phyloP scores from a whole-genome alignment of 495 filamentous ascomycete species.

The Aspergillus biplanus region DNA sequence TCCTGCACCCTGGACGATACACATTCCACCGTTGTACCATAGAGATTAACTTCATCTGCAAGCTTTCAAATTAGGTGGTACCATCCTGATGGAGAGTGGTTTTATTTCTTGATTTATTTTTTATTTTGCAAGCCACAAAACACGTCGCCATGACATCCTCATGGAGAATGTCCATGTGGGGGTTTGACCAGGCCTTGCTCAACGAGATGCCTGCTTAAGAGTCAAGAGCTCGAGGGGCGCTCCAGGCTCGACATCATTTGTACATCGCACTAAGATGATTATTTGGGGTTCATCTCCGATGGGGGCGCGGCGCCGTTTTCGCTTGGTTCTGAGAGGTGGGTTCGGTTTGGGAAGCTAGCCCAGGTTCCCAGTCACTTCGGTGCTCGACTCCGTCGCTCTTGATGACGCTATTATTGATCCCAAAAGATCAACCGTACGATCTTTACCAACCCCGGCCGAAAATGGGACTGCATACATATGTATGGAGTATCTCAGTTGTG shows the following conservation, averaged over 20 bases:
- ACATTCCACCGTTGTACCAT: constrained; percentile 11
- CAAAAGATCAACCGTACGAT: constrained; percentile 23
- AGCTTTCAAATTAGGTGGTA: constrained; percentile 14
- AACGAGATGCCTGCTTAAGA: too few species aligned
- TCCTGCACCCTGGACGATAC: constrained; percentile 17
- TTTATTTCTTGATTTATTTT: background rate
- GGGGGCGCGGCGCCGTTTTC: background rate
- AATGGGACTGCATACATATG: constrained; percentile 6
- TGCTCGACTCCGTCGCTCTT: constrained; percentile 5
- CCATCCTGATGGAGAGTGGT: constrained; percentile 9
- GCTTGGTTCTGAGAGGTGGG: background rate
- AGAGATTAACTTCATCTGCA: constrained; percentile 26
- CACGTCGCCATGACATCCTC: background rate
- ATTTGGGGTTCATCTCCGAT: background rate
- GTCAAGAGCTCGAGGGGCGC: too few species aligned
- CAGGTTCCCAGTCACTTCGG: background rate
- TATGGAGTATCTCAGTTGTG: constrained; percentile 3
- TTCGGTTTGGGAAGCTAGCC: background rate
- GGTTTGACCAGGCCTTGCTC: background rate
- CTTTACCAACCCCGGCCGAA: constrained; percentile 15
- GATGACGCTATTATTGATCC: constrained; percentile 24
- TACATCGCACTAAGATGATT: too few species aligned
- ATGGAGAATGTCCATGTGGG: background rate
- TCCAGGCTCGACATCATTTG: too few species aligned
- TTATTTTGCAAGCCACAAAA: background rate